These are phyloP conservation scores for Hemileccinum rubropunctum DNA, from an alignment of 768 basidiomycete genomes.

Conservation along the genomic window DNA sequence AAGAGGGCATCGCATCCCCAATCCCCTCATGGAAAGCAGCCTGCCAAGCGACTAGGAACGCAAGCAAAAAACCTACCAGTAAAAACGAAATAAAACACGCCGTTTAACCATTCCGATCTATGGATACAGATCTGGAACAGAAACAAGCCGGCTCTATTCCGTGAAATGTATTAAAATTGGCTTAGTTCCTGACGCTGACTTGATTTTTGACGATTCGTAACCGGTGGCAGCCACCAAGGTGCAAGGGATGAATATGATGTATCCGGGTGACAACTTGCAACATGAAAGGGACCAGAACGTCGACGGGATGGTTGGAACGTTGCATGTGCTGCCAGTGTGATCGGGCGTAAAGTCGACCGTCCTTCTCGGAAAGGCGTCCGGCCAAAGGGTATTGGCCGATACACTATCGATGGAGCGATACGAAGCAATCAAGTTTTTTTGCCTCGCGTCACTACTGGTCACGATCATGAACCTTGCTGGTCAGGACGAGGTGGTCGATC, in stretches of 20 bases:
- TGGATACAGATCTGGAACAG: conserved; percentile 13
- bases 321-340: conserved; percentile 9
- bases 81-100: conserved; percentile 10
- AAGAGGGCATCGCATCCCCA: conserved; percentile 22
- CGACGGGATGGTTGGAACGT: conserved; percentile 6
- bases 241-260: not conserved
- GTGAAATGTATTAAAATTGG: conserved; percentile 4
- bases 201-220: conserved; percentile 1
- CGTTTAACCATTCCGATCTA: conserved; percentile 13
- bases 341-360: conserved; percentile 11
- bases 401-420: conserved; percentile 13
- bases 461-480: conserved; percentile 2
- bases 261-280: too few species aligned
- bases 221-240: not conserved
- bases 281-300: not conserved
- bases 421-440: not conserved
- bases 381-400: conserved; percentile 17
- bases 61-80: conserved; percentile 14
- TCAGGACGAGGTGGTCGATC: conserved; percentile 11
- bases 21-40: conserved; percentile 26
- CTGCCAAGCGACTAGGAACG: conserved; percentile 20
- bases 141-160: conserved; percentile 6
- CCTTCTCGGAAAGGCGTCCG: conserved; percentile 12
- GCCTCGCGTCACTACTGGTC: conserved; percentile 1
- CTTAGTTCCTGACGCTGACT: conserved; percentile 2